Conservation (phyloP, 495 filamentous ascomycete genomes). For the Aspergillus sclerotioniger region DNA sequence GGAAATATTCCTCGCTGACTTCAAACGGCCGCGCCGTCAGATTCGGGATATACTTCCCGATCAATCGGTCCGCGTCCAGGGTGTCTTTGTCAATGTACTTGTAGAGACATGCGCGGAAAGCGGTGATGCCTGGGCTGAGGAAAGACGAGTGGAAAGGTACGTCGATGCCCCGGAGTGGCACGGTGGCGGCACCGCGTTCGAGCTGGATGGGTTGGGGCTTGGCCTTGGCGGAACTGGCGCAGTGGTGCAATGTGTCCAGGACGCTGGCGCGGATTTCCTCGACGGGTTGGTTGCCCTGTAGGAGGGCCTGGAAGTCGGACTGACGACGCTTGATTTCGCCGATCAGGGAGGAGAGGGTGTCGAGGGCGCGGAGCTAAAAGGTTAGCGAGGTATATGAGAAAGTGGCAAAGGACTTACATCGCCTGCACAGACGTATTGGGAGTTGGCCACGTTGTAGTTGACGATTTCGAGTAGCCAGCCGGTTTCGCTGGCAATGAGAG, state of each 20-base stretch:
- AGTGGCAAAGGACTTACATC: neutral
- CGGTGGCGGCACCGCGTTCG: neutral
- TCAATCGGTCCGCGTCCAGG: slow-evolving; percentile 13
- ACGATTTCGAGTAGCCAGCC: slow-evolving; percentile 6
- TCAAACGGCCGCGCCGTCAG: slow-evolving; percentile 19
- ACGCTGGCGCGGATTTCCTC: neutral
- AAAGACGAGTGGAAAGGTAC: slow-evolving; percentile 7
- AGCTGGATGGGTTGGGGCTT: slow-evolving; percentile 1
- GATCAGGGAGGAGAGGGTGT: neutral
- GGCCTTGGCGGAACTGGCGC: neutral
- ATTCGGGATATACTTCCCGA: slow-evolving; percentile 20
- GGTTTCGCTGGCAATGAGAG: slow-evolving; percentile 1
- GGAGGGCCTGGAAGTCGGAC: neutral
- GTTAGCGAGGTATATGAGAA: neutral
- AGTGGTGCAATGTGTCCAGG: neutral
- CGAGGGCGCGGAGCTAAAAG: neutral
- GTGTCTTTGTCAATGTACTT: slow-evolving; percentile 6
- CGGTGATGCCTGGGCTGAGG: slow-evolving; percentile 11
- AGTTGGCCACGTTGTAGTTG: slow-evolving; percentile 2
- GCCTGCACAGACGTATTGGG: slow-evolving; percentile 8
- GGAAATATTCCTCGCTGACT: neutral
- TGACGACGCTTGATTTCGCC: neutral
- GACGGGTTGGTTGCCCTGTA: neutral
- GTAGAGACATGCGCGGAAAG: slow-evolving; percentile 17
- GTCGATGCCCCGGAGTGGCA: slow-evolving; percentile 4